These are phyloP conservation scores for Coemansia asiatica DNA, from an alignment of 192 early-diverging fungal genomes.

Conservation along the genomic window DNA sequence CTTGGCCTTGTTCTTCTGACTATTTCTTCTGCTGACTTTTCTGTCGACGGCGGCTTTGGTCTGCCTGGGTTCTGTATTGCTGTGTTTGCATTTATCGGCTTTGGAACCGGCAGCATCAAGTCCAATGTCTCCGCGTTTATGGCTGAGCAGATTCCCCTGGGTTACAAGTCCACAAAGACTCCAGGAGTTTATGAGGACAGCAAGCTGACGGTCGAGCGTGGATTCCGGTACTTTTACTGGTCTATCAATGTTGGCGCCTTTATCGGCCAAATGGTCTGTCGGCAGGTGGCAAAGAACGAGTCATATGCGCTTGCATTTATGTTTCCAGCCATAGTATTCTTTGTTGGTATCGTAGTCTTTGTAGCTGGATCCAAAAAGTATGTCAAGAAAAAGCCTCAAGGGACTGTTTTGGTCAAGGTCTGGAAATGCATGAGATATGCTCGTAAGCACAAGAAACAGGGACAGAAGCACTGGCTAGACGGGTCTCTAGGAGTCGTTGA, in stretches of 20 bases:
- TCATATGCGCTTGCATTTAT: conserved; percentile 63
- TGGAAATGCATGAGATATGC: conserved; percentile 52
- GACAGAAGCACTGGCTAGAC: conserved; percentile 33
- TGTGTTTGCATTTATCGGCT: conserved; percentile 63
- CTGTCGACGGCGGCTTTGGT: conserved; percentile 54
- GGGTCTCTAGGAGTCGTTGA: conserved; percentile 53
- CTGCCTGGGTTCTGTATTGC: conserved; percentile 65
- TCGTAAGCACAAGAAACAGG: conserved; percentile 12
- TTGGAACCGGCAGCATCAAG: conserved; percentile 78
- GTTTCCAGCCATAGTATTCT: conserved; percentile 59
- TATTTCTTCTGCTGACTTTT: conserved; percentile 59
- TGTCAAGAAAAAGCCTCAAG: conserved; percentile 58
- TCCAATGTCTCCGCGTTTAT: conserved; percentile 71
- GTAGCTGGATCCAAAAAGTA: conserved; percentile 57
- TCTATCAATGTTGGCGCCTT: conserved; percentile 71
- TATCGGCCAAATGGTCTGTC: conserved; percentile 59
- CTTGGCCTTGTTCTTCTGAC: conserved; percentile 65
- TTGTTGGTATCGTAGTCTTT: conserved; percentile 56
- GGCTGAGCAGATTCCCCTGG: conserved; percentile 62
- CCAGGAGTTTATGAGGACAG: conserved; percentile 33
- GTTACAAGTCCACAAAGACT: conserved; percentile 22
- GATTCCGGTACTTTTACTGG: conserved; percentile 50
- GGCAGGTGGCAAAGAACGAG: conserved; percentile 59
- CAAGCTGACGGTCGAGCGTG: conserved; percentile 27
- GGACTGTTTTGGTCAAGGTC: conserved; percentile 58